Evolutionary conservation across 352 stramenopile genomes (phyloP).

Genomic region (Phytopythium litorale): DNA sequence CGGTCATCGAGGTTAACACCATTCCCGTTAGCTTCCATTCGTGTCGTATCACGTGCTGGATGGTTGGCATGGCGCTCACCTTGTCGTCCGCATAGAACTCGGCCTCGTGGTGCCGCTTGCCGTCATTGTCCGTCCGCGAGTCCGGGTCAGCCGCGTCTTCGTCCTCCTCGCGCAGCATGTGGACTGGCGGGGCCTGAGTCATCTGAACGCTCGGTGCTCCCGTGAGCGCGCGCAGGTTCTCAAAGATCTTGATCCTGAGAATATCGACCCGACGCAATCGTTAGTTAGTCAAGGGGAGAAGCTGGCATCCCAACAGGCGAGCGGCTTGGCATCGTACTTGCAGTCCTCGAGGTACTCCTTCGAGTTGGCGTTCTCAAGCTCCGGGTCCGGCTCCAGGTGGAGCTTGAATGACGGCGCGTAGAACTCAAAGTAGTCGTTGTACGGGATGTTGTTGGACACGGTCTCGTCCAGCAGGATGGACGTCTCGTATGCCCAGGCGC

Average conservation of each 20-base stretch:
- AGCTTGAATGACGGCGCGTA: constrained; percentile 84
- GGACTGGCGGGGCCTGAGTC: constrained; percentile 60
- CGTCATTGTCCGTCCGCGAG: constrained; percentile 65
- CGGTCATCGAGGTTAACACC: background rate
- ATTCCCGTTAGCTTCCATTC: background rate
- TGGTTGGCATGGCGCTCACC: constrained; percentile 10
- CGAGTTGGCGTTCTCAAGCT: constrained; percentile 80
- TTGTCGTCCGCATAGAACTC: constrained; percentile 85
- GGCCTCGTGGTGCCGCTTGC: constrained; percentile 71
- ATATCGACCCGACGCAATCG: background rate
- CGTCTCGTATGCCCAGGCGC: constrained; percentile 98
- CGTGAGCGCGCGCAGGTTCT: constrained; percentile 68
- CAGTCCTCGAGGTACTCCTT: constrained; percentile 81
- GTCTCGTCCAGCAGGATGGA: constrained; percentile 86
- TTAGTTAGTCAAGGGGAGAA: constrained; percentile 1
- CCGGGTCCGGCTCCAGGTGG: constrained; percentile 70
- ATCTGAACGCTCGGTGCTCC: constrained; percentile 84
- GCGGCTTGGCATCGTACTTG: constrained; percentile 44
- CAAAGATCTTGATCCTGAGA: constrained; percentile 79
- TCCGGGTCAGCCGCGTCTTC: constrained; percentile 71
- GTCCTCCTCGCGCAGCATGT: constrained; percentile 76
- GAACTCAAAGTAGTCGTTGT: constrained; percentile 86
- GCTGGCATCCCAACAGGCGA: background rate
- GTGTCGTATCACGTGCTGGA: background rate
- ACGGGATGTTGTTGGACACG: constrained; percentile 79